Evolutionary conservation across 805 yeast genomes (phyloP).

Genomic region (Ogataea nitratoaversa): DNA sequence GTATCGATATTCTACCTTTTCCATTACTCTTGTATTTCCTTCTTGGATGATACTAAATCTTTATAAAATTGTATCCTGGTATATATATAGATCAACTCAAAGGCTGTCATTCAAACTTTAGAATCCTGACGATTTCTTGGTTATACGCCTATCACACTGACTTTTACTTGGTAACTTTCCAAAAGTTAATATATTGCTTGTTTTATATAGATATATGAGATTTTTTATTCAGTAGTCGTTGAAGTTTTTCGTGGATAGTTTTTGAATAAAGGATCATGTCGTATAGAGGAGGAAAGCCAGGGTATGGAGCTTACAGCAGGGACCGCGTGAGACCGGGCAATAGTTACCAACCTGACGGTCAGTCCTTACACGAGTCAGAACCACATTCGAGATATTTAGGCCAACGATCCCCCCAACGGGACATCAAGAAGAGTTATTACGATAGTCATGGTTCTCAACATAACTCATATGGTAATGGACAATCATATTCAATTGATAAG

Average conservation of each 20-base stretch:
- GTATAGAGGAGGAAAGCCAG: constrained; percentile 8
- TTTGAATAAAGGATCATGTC: constrained; percentile 5
- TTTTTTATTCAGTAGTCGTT: not conserved
- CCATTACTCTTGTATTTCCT: no score
- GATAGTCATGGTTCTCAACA: not conserved
- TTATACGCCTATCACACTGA: no score
- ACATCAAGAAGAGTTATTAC: not conserved
- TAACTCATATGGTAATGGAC: not conserved
- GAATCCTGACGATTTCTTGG: no score
- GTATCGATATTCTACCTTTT: no score
- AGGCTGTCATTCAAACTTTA: no score
- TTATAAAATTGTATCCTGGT: no score
- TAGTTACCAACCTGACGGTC: not conserved
- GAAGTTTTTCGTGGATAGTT: not conserved
- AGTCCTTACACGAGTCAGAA: not conserved
- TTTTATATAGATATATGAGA: no score
- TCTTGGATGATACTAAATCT: no score
- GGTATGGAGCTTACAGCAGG: constrained; percentile 1
- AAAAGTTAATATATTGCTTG: no score
- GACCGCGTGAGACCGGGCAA: not conserved
- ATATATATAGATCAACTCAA: no score
- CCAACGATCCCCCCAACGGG: not conserved
- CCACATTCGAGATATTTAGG: not conserved
- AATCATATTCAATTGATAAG: not conserved
- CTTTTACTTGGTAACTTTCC: no score